phyloP scores from a whole-genome alignment of 441 rosid genomes.

The Gossypium gossypioides region DNA sequence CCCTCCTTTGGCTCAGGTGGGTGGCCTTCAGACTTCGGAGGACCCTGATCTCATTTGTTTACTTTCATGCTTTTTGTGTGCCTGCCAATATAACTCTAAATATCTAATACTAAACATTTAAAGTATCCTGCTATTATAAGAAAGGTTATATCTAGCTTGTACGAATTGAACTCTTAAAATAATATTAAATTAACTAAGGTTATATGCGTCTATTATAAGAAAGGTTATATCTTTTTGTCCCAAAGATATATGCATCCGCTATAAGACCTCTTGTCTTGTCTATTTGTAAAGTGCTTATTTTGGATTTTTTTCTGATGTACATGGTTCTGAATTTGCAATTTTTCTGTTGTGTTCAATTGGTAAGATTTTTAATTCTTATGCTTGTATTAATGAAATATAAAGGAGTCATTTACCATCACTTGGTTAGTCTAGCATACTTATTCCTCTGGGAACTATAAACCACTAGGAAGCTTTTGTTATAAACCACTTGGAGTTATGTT shows the following conservation, averaged over 20 bases:
- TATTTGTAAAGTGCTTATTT: not conserved
- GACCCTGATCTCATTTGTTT: constrained; percentile 2
- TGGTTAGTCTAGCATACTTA: not conserved
- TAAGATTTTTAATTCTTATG: not conserved
- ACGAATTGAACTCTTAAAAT: too few species aligned
- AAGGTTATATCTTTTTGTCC: not conserved
- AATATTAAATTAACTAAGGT: too few species aligned
- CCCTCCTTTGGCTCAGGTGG: constrained; percentile 78
- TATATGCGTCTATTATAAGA: not conserved
- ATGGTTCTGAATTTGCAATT: not conserved
- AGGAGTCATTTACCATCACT: not conserved
- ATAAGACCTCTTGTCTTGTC: not conserved
- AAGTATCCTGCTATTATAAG: too few species aligned
- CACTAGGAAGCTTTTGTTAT: not conserved
- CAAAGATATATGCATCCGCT: not conserved
- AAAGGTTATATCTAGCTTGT: too few species aligned
- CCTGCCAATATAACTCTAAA: not conserved
- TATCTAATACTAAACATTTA: too few species aligned
- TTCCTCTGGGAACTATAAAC: not conserved
- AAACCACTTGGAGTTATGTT: too few species aligned
- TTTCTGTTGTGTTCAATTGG: not conserved
- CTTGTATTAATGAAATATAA: not conserved
- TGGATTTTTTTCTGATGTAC: not conserved
- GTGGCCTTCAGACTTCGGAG: constrained; percentile 12
- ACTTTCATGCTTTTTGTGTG: not conserved